Conservation (phyloP, 805 yeast genomes). For the Lipomyces mesembrius region DNA sequence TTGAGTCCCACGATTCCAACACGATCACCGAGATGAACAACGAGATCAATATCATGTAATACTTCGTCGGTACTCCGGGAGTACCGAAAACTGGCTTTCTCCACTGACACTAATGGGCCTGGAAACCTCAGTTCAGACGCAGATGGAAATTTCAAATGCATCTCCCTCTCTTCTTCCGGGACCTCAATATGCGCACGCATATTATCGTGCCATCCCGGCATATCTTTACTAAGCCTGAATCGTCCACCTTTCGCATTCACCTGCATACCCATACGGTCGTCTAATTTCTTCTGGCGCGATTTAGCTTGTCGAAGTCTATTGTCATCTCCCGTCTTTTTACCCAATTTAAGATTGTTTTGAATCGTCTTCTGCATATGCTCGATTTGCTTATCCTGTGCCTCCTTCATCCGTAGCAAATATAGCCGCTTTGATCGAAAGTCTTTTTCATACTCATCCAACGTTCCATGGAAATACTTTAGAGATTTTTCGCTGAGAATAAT, state of each 20-base stretch:
- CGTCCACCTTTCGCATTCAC: slow-evolving; percentile 8
- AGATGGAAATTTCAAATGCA: background rate
- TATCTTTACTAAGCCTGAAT: slow-evolving; percentile 1
- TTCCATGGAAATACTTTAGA: slow-evolving; percentile 7
- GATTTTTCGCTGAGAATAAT: background rate
- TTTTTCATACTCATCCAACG: background rate
- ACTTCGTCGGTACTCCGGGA: slow-evolving; percentile 34
- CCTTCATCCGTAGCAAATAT: background rate
- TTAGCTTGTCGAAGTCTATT: slow-evolving; percentile 8
- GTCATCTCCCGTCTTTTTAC: slow-evolving; percentile 5
- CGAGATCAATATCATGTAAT: slow-evolving; percentile 51
- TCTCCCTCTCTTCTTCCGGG: background rate
- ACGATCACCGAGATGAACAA: slow-evolving; percentile 51
- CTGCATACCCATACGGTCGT: slow-evolving; percentile 7
- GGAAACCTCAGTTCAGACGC: slow-evolving; percentile 1
- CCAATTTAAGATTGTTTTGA: background rate
- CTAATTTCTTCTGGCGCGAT: slow-evolving; percentile 8
- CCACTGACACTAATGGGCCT: slow-evolving; percentile 4
- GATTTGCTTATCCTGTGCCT: slow-evolving; percentile 4
- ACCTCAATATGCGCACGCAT: slow-evolving; percentile 2
- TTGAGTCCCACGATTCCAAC: slow-evolving; percentile 72
- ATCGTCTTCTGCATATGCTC: slow-evolving; percentile 2
- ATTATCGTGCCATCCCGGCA: slow-evolving; percentile 6
- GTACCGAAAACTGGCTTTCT: background rate
- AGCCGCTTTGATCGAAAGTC: background rate